Evolutionary conservation across 768 basidiomycete species (phyloP), one percentile per base, ranked within the genome.

Genomic region (Multifurca ochricompacta): DNA sequence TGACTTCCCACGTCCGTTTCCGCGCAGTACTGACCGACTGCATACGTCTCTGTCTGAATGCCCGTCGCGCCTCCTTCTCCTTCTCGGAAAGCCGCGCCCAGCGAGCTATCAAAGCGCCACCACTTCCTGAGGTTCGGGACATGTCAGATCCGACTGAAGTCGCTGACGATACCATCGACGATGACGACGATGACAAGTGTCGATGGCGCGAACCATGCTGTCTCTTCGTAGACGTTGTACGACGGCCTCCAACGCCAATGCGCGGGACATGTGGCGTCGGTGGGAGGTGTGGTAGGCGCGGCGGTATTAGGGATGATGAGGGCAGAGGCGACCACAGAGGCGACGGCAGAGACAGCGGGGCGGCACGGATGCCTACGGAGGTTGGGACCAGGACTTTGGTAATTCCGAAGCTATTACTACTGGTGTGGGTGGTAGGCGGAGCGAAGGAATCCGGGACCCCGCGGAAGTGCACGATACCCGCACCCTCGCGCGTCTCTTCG

Each of bases 401-500:
- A n/a, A n/a, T n/a, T n/a, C n/a, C n/a, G n/a, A n/a, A n/a, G 40
- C 19, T 5, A 19, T 27, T 21, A 18, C 14, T 42, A 30, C 46
- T n/a, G 14, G 9, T 40, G 11, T n/a, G 21, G 16, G 44, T 40
- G 14, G 42, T 16, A 3, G 39, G 34, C 3, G 48, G 28, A 13
- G 25, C 25, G 18, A 6, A 11, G n/a, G 44, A 18, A 25, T 43
- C 18, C n/a, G 39, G 41, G 6, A n/a, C 36, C 11, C 66, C 65
- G 44, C 65, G 69, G 31, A 74, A 65, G 53, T 70, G 71, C 10
- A 75, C 72, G 18, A 70, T 63, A 1, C 73, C 73, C 6, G 67
- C 62, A 14, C 71, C 73, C 47, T 73, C 66, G 14, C 63, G 65
- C 11, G 63, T 70, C 54, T 75, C 73, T 54, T 75, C 72, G 27